Base-by-base conservation (phyloP, 1,284 basidiomycete genomes). In the Volvariella volvacea region DNA sequence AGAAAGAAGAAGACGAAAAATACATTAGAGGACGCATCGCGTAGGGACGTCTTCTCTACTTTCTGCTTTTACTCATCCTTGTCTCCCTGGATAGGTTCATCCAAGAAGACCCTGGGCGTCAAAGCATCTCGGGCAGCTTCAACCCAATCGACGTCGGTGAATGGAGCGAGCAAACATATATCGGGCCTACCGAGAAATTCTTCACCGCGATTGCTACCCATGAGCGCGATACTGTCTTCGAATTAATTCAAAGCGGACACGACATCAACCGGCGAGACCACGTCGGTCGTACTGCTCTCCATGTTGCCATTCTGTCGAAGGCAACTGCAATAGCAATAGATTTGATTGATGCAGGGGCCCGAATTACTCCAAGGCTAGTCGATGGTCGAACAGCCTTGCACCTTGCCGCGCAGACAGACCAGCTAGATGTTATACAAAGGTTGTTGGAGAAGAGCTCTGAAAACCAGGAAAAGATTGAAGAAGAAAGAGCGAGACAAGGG, bases 91-190 rank as follows among this genome's bases (percentile, higher is more conserved):
- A 1, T 45, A 76, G 74, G 25, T 78, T 78, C 55, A 73, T 80
- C 28, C 57, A 74, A 50, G 75, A 79, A 42, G 70, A 80, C 49
- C 76, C 78, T 1, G 78, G 78, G 0, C 73, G 77, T 14, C 78
- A 82, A 55, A 73, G 63, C 40, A 71, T 80, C 28, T 72, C 77
- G 0, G 78, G 78, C 2, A 77, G 74, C 51, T 81, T 82, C 65
- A 74, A 78, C 43, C 78, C 78, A 0, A 79, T 80, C 49, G 77
- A 81, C 50, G 73, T 71, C n/a, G 77, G 76, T 7, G 77, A 80
- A 63, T 82, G 79, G 79, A 70, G 70, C 42, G 74, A 67, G 33
- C 73, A 76, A 46, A 75, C 73, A 2, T 81, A 80, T 56, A 65
- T 78, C 50, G 73, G 71, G 2, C 65, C 67, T 12, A 69, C 67